These are phyloP conservation scores for Ceratocystis papillata DNA, from an alignment of 2,329 filamentous ascomycete species.

Conservation along the genomic window DNA sequence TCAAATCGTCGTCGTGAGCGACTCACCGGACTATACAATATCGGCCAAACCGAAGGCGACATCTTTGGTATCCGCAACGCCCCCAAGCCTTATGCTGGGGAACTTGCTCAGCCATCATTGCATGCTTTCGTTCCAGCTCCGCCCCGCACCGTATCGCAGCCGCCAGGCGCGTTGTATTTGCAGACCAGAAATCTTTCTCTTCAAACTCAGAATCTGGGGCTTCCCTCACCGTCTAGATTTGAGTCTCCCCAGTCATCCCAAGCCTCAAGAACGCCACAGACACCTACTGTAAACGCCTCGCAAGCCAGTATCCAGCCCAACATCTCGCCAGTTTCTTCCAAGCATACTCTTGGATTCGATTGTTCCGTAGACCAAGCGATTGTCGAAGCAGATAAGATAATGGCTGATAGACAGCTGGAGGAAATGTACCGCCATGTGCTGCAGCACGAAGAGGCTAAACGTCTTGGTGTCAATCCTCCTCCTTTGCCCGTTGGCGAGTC, in stretches of 20 bases:
- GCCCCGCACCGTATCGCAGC: background rate
- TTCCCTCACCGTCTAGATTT: slow-evolving; percentile 7
- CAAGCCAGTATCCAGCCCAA: slow-evolving; percentile 26
- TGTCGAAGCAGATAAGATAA: slow-evolving; percentile 60
- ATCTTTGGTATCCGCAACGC: slow-evolving; percentile 31
- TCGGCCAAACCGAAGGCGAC: slow-evolving; percentile 39
- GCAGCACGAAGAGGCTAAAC: slow-evolving; percentile 68
- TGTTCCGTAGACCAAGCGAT: slow-evolving; percentile 66
- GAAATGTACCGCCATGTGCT: slow-evolving; percentile 85
- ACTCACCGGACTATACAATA: slow-evolving; percentile 32
- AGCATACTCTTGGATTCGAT: slow-evolving; percentile 49
- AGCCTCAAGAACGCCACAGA: slow-evolving; percentile 26
- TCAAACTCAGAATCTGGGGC: slow-evolving; percentile 19
- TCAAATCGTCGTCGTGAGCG: slow-evolving; percentile 45
- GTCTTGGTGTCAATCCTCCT: slow-evolving; percentile 37
- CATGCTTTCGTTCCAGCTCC: slow-evolving; percentile 22
- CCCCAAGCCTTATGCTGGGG: background rate
- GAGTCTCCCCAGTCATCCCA: slow-evolving; percentile 17
- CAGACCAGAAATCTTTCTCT: slow-evolving; percentile 21
- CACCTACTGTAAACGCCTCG: slow-evolving; percentile 26
- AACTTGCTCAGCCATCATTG: background rate
- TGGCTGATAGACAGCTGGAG: slow-evolving; percentile 74
- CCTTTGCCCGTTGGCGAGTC: slow-evolving; percentile 20
- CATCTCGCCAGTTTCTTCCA: slow-evolving; percentile 34
- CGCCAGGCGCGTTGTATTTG: slow-evolving; percentile 10